A percentile compares a stretch with the other conserved stretches of the same genome.
These are phyloP conservation scores for Umbelopsis ramanniana DNA, from an alignment of 192 early-diverging fungal species.

Conservation along the genomic window DNA sequence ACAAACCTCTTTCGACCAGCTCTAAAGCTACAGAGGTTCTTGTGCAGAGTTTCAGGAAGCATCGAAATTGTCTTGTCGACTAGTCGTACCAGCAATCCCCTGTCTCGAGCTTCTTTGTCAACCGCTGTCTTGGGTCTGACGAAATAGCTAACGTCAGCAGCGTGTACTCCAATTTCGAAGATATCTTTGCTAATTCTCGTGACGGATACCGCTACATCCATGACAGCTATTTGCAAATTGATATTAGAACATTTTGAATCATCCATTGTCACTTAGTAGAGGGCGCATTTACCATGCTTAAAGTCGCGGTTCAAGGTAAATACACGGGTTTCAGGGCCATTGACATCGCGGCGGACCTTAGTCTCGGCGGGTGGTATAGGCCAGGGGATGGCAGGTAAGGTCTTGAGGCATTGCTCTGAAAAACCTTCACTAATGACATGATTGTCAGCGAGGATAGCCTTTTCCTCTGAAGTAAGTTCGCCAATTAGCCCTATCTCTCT, in stretches of 20 bases:
- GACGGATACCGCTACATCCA: conserved; percentile 80
- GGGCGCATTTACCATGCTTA: conserved; percentile 56
- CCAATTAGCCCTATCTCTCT: conserved; percentile 78
- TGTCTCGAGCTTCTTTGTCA: conserved; percentile 86
- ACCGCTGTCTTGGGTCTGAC: conserved; percentile 87
- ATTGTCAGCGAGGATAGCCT: conserved; percentile 77
- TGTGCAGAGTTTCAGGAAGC: conserved; percentile 87
- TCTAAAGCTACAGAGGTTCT: conserved; percentile 91
- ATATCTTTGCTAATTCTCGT: conserved; percentile 59
- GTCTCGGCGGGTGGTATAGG: conserved; percentile 71
- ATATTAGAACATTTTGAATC: no score
- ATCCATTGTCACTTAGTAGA: no score
- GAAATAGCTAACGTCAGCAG: conserved; percentile 97
- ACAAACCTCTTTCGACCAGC: conserved; percentile 72
- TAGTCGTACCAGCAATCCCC: conserved; percentile 90
- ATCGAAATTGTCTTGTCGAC: conserved; percentile 96
- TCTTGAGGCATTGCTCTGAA: conserved; percentile 68
- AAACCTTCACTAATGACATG: conserved; percentile 74
- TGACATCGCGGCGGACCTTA: conserved; percentile 69
- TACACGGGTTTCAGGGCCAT: conserved; percentile 56
- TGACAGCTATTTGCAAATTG: not conserved
- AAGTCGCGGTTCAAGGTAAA: conserved; percentile 88
- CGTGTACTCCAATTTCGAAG: conserved; percentile 76
- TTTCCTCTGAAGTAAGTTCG: conserved; percentile 75
- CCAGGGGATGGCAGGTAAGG: conserved; percentile 79